These are phyloP conservation scores for Heliosperma pusillum DNA, from an alignment of 148 eudicot genomes.

Conservation along the genomic window DNA sequence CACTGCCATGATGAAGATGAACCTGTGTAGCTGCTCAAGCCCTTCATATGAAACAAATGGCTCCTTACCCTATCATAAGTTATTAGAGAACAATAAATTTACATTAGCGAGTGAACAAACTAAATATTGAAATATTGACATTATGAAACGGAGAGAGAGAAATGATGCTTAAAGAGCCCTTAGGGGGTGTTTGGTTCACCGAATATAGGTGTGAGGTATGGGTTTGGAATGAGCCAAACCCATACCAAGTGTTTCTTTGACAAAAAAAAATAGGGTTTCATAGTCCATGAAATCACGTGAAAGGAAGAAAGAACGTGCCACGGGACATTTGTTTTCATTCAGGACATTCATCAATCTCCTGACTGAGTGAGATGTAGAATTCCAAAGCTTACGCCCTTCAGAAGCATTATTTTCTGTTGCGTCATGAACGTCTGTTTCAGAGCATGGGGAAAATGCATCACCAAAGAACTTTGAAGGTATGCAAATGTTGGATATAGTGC, in stretches of 20 bases:
- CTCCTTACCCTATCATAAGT: constrained; percentile 58
- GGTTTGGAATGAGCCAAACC: too few relatives aligned
- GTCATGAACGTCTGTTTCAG: constrained; percentile 49
- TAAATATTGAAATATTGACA: neutral
- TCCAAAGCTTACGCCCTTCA: constrained; percentile 61
- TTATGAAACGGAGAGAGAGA: neutral
- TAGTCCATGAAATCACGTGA: neutral
- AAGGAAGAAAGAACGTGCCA: constrained; percentile 45
- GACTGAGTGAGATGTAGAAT: constrained; percentile 33
- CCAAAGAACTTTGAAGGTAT: constrained; percentile 76
- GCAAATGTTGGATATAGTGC: constrained; percentile 75
- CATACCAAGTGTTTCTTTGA: too few relatives aligned
- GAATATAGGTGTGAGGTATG: too few relatives aligned
- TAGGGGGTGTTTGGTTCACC: too few relatives aligned
- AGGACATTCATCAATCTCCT: constrained; percentile 58
- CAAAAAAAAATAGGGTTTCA: neutral
- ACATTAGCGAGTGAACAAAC: neutral
- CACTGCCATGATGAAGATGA: constrained; percentile 97
- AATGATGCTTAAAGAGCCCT: neutral
- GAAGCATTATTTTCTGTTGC: constrained; percentile 36
- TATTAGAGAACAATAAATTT: neutral
- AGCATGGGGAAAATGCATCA: constrained; percentile 77
- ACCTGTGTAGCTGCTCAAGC: constrained; percentile 95
- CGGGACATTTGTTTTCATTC: constrained; percentile 61
- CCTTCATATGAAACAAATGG: constrained; percentile 97